Conservation (phyloP, 768 basidiomycete genomes). For the Butyriboletus loyo region DNA sequence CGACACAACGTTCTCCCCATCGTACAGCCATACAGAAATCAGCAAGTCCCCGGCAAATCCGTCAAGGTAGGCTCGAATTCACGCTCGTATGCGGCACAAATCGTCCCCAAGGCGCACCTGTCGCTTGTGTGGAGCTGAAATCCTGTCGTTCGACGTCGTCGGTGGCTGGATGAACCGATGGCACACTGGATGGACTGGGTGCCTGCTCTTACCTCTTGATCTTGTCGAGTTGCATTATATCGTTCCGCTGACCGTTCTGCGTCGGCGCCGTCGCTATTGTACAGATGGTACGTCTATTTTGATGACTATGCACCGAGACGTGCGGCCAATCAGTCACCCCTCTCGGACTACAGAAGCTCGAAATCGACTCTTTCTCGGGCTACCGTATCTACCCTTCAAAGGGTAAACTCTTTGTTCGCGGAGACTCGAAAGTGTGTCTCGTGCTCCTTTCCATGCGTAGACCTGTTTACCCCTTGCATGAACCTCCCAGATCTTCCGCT, state of each 20-base stretch:
- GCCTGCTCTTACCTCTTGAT: constrained; percentile 8
- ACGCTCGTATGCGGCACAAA: constrained; percentile 17
- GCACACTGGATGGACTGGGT: constrained; percentile 36
- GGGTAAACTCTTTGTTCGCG: constrained; percentile 94
- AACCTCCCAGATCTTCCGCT: constrained; percentile 81
- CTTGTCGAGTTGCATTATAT: constrained; percentile 8
- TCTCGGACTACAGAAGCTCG: constrained; percentile 75
- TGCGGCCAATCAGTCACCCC: not conserved
- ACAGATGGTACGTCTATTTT: constrained; percentile 26
- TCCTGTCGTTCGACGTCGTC: constrained; percentile 11
- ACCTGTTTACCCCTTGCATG: not conserved
- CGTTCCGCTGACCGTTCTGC: constrained; percentile 16
- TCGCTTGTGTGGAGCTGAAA: not conserved
- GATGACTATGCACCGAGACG: not conserved
- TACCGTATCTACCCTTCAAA: constrained; percentile 97
- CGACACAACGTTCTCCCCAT: constrained; percentile 16
- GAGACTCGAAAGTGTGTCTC: constrained; percentile 83
- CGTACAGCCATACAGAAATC: constrained; percentile 18
- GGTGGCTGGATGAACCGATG: constrained; percentile 43
- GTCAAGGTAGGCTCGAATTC: constrained; percentile 57
- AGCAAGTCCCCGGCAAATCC: constrained; percentile 38
- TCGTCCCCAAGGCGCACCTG: constrained; percentile 6
- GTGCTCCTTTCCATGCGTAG: not conserved
- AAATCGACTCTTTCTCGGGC: constrained; percentile 97
- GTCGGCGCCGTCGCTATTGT: not conserved